phyloP scores from a whole-genome alignment of 208 protist genomes.

The Crithidia thermophila region DNA sequence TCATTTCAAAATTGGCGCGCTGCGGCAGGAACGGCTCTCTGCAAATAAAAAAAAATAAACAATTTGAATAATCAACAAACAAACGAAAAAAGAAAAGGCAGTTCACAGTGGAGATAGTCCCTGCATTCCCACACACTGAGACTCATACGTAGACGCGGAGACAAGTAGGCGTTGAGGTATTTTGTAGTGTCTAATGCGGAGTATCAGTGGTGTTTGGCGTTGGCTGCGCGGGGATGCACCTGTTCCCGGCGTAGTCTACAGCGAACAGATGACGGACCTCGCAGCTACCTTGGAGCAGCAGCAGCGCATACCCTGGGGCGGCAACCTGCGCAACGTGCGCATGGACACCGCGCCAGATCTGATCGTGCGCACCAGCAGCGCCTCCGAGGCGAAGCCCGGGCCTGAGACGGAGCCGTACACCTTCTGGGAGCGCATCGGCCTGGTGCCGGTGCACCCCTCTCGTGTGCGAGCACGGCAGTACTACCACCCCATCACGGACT shows the following conservation, averaged over 20 bases:
- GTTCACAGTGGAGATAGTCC: no score
- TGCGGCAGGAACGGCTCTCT: no score
- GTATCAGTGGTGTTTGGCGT: constrained; percentile 24
- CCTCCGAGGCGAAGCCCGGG: constrained; percentile 40
- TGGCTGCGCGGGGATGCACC: constrained; percentile 40
- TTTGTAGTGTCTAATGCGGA: no score
- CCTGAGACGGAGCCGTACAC: constrained; percentile 89
- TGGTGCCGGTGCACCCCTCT: constrained; percentile 80
- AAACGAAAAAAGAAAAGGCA: no score
- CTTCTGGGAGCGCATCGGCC: constrained; percentile 82
- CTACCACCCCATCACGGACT: constrained; percentile 87
- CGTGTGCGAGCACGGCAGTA: constrained; percentile 85
- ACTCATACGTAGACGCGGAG: no score
- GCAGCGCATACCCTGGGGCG: constrained; percentile 37
- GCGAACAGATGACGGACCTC: constrained; percentile 49
- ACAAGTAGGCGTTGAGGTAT: no score
- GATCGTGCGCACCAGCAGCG: constrained; percentile 24
- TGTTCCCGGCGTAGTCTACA: constrained; percentile 84
- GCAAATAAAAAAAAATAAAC: no score
- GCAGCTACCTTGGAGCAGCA: constrained; percentile 32
- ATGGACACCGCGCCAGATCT: constrained; percentile 49
- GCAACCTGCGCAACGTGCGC: constrained; percentile 73
- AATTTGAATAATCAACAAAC: no score
- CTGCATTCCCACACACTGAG: no score
- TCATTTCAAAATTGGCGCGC: no score